Base-by-base conservation (phyloP, 1,284 basidiomycete genomes). In the Ustilago cynodontis region DNA sequence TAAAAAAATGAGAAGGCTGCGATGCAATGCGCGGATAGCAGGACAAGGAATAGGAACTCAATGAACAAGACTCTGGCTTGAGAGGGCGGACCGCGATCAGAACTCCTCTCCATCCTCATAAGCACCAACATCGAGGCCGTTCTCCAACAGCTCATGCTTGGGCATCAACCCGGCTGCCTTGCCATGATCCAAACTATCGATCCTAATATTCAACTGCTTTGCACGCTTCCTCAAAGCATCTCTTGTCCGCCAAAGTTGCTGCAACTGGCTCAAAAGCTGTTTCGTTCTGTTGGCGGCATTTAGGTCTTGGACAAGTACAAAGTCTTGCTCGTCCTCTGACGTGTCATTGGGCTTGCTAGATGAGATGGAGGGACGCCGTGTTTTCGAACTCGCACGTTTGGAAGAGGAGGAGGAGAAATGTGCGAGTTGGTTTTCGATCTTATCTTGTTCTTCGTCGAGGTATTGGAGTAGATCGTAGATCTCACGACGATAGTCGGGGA, bases 381-480 rank as follows among this genome's bases (percentile, higher is more conserved):
- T 43, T 11, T 20, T 43, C 4, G 51, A 24, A 33, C 50, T 26
- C 28, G 33, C 59, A 47, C 31, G 49, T 1, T 39, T 0, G 7
- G 49, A 10, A 20, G 59, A 22, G 18, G 53, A 13, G 8, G 60
- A 39, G 5, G 57, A 45, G 29, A 68, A 73, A 37, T 51, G 65
- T 0, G 65, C 61, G 22, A 76, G 73, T 10, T 67, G 58, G 56
- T 67, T 62, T 8, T 76, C 73, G 50, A 71, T 76, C 68, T 67
- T 65, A 41, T 76, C 73, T 39, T 76, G 73, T 58, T 76, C 64
- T 14, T 76, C 73, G 52, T 76, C 73, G 49, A 76, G 68, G 51
- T 61, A 68, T 41, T 76, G 73, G 10, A 76, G 61, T 29, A 76
- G 51, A 37, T 76, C 68, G 59, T 76, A 76, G 59, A 71, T 76